phyloP scores from a whole-genome alignment of 148 eudicot species.

The Persicaria maculosa region DNA sequence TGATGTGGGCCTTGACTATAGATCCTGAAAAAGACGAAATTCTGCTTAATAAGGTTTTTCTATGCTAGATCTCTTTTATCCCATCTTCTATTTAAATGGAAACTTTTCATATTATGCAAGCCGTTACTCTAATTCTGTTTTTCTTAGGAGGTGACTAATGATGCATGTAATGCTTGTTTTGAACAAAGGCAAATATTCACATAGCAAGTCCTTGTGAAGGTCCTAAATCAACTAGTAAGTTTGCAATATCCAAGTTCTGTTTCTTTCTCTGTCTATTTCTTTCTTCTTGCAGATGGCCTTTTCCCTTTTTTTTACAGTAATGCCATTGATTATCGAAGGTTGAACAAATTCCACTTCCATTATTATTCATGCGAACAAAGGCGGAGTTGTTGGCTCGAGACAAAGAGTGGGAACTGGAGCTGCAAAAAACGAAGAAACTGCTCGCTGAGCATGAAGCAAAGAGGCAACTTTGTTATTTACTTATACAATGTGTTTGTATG shows the following conservation, averaged over 20 bases:
- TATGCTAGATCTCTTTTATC: slow-evolving; percentile 6
- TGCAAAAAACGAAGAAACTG: too few relatives aligned
- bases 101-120: neutral
- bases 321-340: too few relatives aligned
- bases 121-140: neutral
- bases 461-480: too few relatives aligned
- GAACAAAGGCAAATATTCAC: slow-evolving; percentile 80
- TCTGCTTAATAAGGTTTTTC: slow-evolving; percentile 76
- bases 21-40: slow-evolving; percentile 90
- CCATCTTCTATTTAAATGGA: neutral
- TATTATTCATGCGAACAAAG: too few relatives aligned
- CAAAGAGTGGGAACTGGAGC: too few relatives aligned
- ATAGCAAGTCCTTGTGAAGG: slow-evolving; percentile 88
- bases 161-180: slow-evolving; percentile 95
- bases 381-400: too few relatives aligned
- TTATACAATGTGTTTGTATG: too few relatives aligned
- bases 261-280: too few relatives aligned
- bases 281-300: neutral
- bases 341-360: too few relatives aligned
- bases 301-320: neutral
- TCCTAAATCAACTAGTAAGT: slow-evolving; percentile 87
- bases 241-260: neutral
- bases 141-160: slow-evolving; percentile 73
- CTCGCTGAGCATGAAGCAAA: too few relatives aligned
- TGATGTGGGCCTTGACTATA: too few relatives aligned